Base-by-base conservation (phyloP, 768 basidiomycete species). In the Naganishia antarctica region DNA sequence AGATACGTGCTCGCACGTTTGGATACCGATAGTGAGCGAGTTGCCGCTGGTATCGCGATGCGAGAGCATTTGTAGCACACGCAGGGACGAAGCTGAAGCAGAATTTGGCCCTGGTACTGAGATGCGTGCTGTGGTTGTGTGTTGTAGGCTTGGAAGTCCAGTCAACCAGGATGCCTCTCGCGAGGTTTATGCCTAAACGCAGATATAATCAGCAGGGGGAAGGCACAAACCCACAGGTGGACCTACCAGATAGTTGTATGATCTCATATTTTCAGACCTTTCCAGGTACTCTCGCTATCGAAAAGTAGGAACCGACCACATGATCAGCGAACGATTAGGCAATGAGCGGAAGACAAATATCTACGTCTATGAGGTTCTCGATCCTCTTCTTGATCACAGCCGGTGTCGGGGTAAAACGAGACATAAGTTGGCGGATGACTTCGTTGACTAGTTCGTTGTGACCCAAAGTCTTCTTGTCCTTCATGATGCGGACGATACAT, bases 401-500 rank as follows among this genome's bases (percentile, higher is more conserved):
- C 43, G 92, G 88, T 67, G 90, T 86, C 0, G 94, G 94, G 51
- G 83, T 84, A 82, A 98, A 99, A 4, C 94, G 85, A 63, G 81
- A 81, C 21, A 88, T 81, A 3, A 99, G 79, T 70, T 97, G 94
- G 23, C 85, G 84, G 47, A 90, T 90, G 34, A 91, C 91, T 77
- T 98, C 93, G 70, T 87, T 88, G 66, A 97, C 81, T 15, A 99
- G 83, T 62, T 92, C 90, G 65, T 85, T 90, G 72, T 97, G 91
- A 6, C 82, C 79, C 85, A 98, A 86, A 60, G 84, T 83, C 74
- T 97, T 97, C 61, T 92, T 81, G 74, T 91, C 87, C 79, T 98
- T 98, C 94, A 99, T 98, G 29, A 97, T 86, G 32, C 96, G 86
- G 26, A 99, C 96, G 67, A 98, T 88, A 73, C 91, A 97, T 1